These are phyloP conservation scores for Ananas comosus DNA, from an alignment of 176 grass and related monocot genomes.

Conservation along the genomic window DNA sequence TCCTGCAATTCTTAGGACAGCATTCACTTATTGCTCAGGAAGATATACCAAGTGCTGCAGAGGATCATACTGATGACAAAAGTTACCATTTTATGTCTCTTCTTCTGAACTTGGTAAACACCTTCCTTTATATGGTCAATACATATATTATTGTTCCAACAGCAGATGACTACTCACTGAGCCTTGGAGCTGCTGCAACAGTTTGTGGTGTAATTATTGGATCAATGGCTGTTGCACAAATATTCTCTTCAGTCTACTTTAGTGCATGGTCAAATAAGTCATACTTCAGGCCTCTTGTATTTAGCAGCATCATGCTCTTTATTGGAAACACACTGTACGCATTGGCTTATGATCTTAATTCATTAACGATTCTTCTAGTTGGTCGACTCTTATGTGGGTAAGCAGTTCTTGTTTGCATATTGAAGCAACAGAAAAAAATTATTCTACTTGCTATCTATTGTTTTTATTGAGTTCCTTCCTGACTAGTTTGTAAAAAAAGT, in stretches of 20 bases:
- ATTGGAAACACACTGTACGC: constrained; percentile 73
- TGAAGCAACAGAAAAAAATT: not conserved
- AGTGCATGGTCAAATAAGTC: constrained; percentile 93
- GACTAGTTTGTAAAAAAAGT: not conserved
- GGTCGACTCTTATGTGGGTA: constrained; percentile 88
- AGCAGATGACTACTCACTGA: constrained; percentile 84
- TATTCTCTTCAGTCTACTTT: constrained; percentile 99
- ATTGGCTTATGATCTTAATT: constrained; percentile 78
- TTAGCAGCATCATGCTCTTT: constrained; percentile 85
- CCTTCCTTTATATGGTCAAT: constrained; percentile 91
- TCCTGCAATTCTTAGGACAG: constrained; percentile 78
- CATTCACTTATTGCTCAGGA: constrained; percentile 59
- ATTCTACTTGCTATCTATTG: not conserved
- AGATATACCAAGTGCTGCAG: constrained; percentile 34
- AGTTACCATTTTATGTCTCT: constrained; percentile 78
- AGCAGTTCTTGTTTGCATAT: not conserved
- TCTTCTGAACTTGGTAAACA: constrained; percentile 63
- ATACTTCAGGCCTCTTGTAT: constrained; percentile 83
- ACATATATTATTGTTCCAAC: constrained; percentile 97
- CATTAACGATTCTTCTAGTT: constrained; percentile 48
- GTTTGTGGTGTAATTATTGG: constrained; percentile 93
- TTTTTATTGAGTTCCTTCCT: not conserved
- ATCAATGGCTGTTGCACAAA: constrained; percentile 90
- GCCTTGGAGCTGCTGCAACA: constrained; percentile 88
- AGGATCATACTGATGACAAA: constrained; percentile 42